Base-by-base conservation (phyloP, 805 yeast genomes). In the Wickerhamomyces hampshirensis region DNA sequence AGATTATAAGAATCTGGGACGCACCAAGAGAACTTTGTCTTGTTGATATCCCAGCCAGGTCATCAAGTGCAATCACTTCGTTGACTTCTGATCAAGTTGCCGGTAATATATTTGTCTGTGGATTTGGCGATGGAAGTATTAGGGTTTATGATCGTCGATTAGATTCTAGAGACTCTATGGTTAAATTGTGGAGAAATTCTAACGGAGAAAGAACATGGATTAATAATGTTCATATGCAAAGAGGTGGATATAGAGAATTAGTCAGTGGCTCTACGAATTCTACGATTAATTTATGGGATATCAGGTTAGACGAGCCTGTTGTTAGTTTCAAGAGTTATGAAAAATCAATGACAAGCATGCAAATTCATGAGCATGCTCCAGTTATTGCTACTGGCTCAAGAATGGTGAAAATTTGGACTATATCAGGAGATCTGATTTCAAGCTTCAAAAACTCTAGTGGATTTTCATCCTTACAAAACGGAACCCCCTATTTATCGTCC, bases 351-450 rank as follows among this genome's bases (percentile, higher is more conserved):
- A 74, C 93, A 6, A 71, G 86, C 15, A 69, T 87, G 38, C 83
- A 84, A 52, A 76, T 86, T 5, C 98, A 93, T 61, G 98, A 93
- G 52, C 98, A 93, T 62, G 98, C 98, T 0, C 98, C 98, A 1
- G 70, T 93, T 3, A 75, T 93, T 39, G 91, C 89, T 2, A 83
- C 96, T 4, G 97, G 96, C 0, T 80, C 89, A 2, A 82, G 82
- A 43, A 69, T 74, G 24, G 77, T 88, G 12, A 81, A 85, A 30
- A 61, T 93, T 5, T 89, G 93, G 84, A 78, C 95, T 4, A 86
- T 96, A 0, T 65, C 83, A 0, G 98, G 98, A 3, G 84, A 84
- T 40, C 56, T 75, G 37, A 63, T 89, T 6, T 65, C 85, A 1
- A 69, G 73, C 8, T 73, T 89, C 46, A 72, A 71, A 50, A 77